Evolutionary conservation across 2,329 filamentous ascomycete genomes (phyloP), one percentile per base, ranked within the genome.

Genomic region (Phymatotrichopsis omnivora): DNA sequence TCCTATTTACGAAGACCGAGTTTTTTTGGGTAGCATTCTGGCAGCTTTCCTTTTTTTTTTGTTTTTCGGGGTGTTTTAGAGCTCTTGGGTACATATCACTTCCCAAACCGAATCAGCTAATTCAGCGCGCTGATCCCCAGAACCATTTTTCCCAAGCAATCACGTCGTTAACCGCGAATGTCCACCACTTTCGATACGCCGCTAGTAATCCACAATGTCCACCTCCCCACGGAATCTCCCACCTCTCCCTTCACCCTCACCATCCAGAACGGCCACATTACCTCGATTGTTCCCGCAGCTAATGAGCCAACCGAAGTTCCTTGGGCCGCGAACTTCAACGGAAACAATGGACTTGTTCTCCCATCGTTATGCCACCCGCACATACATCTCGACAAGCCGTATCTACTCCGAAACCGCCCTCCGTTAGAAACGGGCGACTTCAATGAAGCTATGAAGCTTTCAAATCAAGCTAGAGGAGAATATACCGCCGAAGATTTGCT

Each of bases 331-430:
- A 49, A 49, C 32, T 36, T 48, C 33, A 34, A 47, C 19, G 47
- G 47, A 7, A 43, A 40, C n/a, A 33, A 47, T 31, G 37, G 38
- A 20, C 61, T 75, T 1, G 55, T 75, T 8, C 62, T 65, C 16
- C 75, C 76, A 3, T 68, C 71, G 7, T 68, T 85, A 3, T 82
- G 78, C 54, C 81, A 85, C 58, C 78, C 80, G 6, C 80, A 85
- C 54, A 74, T 85, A 39, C 81, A 85, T 58, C 67, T 85, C 22
- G 81, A 85, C 61, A 80, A 80, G 58, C 70, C 74, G 29, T 80
- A 74, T 54, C 62, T 80, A 22, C 65, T 80, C 7, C 74, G 67
- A 16, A 68, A 75, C 53, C 69, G 72, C 54, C 66, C 82, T 11
- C 68, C 74, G 29, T 75, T 80, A 12, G 59, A 68, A 35, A 65